A percentile compares a stretch with the other conserved stretches of the same genome.
Evolutionary conservation across 2,329 filamentous ascomycete species (phyloP).

Genomic region (Claviceps cyperi): DNA sequence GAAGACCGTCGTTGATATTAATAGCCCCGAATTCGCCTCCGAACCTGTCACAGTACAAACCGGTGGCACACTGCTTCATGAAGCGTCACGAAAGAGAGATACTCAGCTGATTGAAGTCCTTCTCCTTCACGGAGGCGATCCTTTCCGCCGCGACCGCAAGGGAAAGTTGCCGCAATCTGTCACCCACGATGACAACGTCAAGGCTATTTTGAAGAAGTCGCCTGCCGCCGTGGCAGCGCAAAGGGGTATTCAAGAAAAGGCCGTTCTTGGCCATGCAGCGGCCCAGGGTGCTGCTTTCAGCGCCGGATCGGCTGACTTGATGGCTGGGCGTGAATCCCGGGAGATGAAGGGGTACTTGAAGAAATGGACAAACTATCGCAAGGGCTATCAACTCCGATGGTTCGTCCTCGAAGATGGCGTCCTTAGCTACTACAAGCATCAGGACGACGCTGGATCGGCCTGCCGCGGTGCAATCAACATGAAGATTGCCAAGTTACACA

Average conservation of each 20-base stretch:
- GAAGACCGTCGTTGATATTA: constrained; percentile 80
- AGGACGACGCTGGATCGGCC: constrained; percentile 90
- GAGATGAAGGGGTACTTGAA: constrained; percentile 99
- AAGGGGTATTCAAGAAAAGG: constrained; percentile 91
- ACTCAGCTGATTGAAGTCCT: constrained; percentile 78
- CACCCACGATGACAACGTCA: constrained; percentile 84
- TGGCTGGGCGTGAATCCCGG: constrained; percentile 70
- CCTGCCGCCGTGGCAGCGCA: constrained; percentile 90
- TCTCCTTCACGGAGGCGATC: constrained; percentile 86
- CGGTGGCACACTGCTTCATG: constrained; percentile 86
- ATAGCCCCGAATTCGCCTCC: constrained; percentile 75
- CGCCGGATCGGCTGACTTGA: constrained; percentile 40
- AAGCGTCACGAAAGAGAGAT: constrained; percentile 80
- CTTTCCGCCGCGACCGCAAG: constrained; percentile 86
- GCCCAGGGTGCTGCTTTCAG: constrained; percentile 37
- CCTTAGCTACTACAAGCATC: constrained; percentile 96
- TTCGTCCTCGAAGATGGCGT: constrained; percentile 97
- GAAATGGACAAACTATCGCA: constrained; percentile 99
- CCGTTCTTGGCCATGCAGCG: constrained; percentile 65
- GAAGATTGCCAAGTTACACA: constrained; percentile 85
- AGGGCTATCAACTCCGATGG: constrained; percentile 92
- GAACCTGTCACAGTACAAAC: constrained; percentile 63
- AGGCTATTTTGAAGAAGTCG: constrained; percentile 80
- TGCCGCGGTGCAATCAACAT: constrained; percentile 98
- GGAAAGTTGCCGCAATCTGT: constrained; percentile 93